Percentiles rank a stretch among this genome's conserved stretches.
Evolutionary conservation across 2,329 filamentous ascomycete species (phyloP).

Genomic region (Sarocladiaceae sp.): DNA sequence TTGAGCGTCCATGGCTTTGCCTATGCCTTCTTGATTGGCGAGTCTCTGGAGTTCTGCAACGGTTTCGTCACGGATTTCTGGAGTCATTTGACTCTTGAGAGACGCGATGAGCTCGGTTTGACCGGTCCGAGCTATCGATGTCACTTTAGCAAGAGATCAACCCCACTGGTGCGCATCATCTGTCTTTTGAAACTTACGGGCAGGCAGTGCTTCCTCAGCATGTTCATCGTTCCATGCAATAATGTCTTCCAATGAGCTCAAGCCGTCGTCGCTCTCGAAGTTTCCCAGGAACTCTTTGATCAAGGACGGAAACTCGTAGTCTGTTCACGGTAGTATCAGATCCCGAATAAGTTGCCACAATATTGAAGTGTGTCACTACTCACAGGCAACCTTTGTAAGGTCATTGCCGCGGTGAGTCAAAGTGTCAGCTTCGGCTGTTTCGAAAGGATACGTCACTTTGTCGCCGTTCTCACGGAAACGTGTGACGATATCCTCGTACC

Average conservation of each 20-base stretch:
- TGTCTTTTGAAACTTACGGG: constrained; percentile 8
- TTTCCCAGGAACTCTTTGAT: constrained; percentile 10
- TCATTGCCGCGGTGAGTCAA: not conserved
- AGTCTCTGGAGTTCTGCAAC: not conserved
- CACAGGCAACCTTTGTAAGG: not conserved
- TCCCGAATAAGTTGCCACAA: too few relatives aligned
- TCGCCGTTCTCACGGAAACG: not conserved
- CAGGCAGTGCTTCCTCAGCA: not conserved
- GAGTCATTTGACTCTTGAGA: constrained; percentile 3
- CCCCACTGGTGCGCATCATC: too few relatives aligned
- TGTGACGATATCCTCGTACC: not conserved
- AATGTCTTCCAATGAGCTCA: constrained; percentile 9
- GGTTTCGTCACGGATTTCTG: not conserved
- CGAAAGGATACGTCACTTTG: not conserved
- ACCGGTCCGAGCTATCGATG: not conserved
- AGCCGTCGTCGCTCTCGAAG: not conserved
- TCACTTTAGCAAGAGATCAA: too few relatives aligned
- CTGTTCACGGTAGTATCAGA: constrained; percentile 1
- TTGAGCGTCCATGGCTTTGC: not conserved
- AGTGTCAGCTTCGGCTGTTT: not conserved
- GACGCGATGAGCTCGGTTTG: not conserved
- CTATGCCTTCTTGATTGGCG: not conserved
- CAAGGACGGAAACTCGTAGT: constrained; percentile 9
- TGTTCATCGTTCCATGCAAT: constrained; percentile 10
- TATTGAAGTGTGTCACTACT: not conserved